Conservation (phyloP, 2,329 filamentous ascomycete genomes). For the Penicillium sp. region DNA sequence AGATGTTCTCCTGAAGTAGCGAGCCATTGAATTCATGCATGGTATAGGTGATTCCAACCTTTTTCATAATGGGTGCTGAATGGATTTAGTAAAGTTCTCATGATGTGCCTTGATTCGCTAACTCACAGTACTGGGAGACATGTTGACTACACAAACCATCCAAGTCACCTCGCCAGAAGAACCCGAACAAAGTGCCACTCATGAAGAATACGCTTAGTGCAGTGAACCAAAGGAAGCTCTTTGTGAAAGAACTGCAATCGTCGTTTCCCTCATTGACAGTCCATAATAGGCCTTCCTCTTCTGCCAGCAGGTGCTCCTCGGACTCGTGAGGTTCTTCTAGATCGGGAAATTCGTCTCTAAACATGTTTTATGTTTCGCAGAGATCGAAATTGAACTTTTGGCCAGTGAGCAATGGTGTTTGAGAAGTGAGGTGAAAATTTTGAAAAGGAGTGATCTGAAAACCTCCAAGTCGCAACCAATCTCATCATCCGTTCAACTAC, state of each 20-base stretch:
- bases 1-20: constrained; percentile 56
- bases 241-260: not conserved
- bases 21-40: constrained; percentile 55
- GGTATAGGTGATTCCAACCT: constrained; percentile 45
- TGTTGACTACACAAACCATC: constrained; percentile 24
- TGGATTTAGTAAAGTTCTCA: not conserved
- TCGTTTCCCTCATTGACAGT: not conserved
- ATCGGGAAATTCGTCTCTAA: constrained; percentile 2
- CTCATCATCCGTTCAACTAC: not conserved
- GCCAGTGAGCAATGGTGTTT: not conserved
- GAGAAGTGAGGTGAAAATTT: not conserved
- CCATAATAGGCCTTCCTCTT: constrained; percentile 13
- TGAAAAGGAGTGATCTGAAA: not conserved
- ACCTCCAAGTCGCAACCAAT: not conserved
- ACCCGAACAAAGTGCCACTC: constrained; percentile 14
- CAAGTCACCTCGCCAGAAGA: constrained; percentile 22
- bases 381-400: not conserved
- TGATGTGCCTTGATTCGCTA: not conserved
- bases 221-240: constrained; percentile 2
- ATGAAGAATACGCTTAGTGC: constrained; percentile 12
- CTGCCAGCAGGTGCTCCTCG: constrained; percentile 12
- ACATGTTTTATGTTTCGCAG: not conserved
- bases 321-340: not conserved
- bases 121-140: constrained; percentile 27
- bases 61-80: constrained; percentile 38